Evolutionary conservation across 228 moss, liverwort and hornwort species (phyloP).

Genomic region (Sphagnum fallax): DNA sequence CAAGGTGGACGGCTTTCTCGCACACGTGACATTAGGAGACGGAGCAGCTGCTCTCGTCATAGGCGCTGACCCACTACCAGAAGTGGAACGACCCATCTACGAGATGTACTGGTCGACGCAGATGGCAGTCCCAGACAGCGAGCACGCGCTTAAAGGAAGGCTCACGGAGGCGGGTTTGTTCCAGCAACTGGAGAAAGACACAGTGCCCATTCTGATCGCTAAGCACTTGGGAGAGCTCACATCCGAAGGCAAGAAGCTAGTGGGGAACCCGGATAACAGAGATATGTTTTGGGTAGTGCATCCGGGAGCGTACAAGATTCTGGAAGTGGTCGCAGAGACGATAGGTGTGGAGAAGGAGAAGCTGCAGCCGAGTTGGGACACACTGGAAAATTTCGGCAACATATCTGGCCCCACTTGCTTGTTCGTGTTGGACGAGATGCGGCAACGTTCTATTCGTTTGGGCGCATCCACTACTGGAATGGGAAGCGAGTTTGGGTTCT

Average conservation of each 20-base stretch:
- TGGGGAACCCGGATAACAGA: constrained; percentile 6
- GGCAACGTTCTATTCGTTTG: constrained; percentile 6
- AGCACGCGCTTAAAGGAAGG: constrained; percentile 3
- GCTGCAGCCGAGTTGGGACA: constrained; percentile 40
- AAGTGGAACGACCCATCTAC: constrained; percentile 20
- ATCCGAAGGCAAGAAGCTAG: constrained; percentile 16
- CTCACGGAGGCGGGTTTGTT: constrained; percentile 17
- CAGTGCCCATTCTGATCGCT: constrained; percentile 15
- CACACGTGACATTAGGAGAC: constrained; percentile 33
- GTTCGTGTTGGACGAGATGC: constrained; percentile 38
- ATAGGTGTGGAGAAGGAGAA: constrained; percentile 13
- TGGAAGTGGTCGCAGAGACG: constrained; percentile 28
- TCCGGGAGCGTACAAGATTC: constrained; percentile 29
- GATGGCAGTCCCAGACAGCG: constrained; percentile 6
- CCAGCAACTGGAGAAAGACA: constrained; percentile 12
- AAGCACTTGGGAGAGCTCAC: constrained; percentile 17
- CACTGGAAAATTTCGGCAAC: constrained; percentile 24
- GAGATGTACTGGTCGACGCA: constrained; percentile 31
- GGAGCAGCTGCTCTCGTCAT: constrained; percentile 35
- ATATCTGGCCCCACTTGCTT: constrained; percentile 40
- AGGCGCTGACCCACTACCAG: constrained; percentile 13
- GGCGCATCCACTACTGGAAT: constrained; percentile 18
- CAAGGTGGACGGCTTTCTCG: constrained; percentile 22
- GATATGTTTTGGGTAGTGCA: constrained; percentile 53
- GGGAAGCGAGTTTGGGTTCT: constrained; percentile 19